phyloP scores from a whole-genome alignment of 768 basidiomycete genomes.

The Pleurotus djamor region DNA sequence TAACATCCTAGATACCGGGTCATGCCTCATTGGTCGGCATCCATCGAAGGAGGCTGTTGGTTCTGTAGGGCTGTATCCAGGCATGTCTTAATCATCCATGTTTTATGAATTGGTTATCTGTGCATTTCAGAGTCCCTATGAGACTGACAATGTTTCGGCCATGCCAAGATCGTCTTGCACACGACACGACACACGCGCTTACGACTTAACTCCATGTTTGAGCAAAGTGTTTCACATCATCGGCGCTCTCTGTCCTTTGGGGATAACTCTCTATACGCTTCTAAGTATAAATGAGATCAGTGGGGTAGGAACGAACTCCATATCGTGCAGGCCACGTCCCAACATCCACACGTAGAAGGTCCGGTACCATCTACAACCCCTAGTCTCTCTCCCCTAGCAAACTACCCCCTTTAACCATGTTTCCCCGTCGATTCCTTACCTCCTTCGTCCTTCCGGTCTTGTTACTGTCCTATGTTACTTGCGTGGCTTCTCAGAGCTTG shows the following conservation, averaged over 20 bases:
- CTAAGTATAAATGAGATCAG: neutral
- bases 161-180: too few relatives aligned
- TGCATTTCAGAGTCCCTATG: too few relatives aligned
- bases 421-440: neutral
- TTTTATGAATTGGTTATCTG: neutral
- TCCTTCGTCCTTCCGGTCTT: neutral
- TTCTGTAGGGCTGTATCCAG: neutral
- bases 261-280: too few relatives aligned
- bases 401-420: neutral
- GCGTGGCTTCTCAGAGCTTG: neutral
- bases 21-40: neutral
- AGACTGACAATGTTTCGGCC: too few relatives aligned
- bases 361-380: neutral
- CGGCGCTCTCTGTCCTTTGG: too few relatives aligned
- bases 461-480: neutral
- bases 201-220: too few relatives aligned
- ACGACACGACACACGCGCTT: too few relatives aligned
- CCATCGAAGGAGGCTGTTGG: neutral
- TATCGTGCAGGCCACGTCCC: conserved; percentile 4
- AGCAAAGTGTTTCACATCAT: too few relatives aligned
- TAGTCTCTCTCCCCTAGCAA: neutral
- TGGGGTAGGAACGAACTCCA: neutral
- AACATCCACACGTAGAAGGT: neutral
- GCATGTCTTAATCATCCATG: neutral
- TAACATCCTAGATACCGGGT: neutral